These are phyloP conservation scores for Cladosporium sp. DNA, from an alignment of 2,329 filamentous ascomycete species.

Conservation along the genomic window DNA sequence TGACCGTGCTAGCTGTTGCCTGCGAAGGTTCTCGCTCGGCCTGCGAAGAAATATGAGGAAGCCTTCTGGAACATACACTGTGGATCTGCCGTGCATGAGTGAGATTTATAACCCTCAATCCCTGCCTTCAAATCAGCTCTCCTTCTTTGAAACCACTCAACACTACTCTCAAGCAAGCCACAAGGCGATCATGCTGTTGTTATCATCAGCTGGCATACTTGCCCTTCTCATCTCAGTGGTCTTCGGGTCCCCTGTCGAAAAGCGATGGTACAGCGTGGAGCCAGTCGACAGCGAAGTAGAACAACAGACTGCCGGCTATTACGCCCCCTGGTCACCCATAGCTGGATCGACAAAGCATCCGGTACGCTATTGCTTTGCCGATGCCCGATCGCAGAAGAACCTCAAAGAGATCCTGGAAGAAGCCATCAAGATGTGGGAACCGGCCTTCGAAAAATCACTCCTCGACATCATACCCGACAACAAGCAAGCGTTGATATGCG, in stretches of 20 bases:
- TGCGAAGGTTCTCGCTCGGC: too few relatives aligned
- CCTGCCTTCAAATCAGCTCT: too few relatives aligned
- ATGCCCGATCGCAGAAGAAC: slow-evolving; percentile 17
- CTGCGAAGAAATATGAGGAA: too few relatives aligned
- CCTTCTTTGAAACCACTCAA: too few relatives aligned
- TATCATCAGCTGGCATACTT: too few relatives aligned
- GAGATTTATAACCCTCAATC: too few relatives aligned
- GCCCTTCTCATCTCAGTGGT: too few relatives aligned
- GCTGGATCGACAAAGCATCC: slow-evolving; percentile 7
- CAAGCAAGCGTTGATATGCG: slow-evolving; percentile 12
- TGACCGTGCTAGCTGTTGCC: too few relatives aligned
- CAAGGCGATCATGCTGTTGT: too few relatives aligned
- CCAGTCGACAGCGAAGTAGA: not conserved
- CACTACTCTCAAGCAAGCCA: too few relatives aligned
- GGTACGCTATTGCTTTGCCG: slow-evolving; percentile 20
- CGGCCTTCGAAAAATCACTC: slow-evolving; percentile 15
- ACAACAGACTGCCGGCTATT: slow-evolving; percentile 7
- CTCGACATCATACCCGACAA: slow-evolving; percentile 17
- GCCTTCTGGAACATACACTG: too few relatives aligned
- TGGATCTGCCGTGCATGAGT: too few relatives aligned
- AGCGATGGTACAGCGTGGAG: slow-evolving; percentile 18
- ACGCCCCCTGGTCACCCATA: slow-evolving; percentile 19
- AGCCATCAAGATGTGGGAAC: slow-evolving; percentile 17
- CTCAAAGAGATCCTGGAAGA: slow-evolving; percentile 16
- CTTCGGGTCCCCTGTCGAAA: not conserved